Evolutionary conservation across 164 flowering plant genomes (phyloP).

Genomic region (Warburgia ugandensis): DNA sequence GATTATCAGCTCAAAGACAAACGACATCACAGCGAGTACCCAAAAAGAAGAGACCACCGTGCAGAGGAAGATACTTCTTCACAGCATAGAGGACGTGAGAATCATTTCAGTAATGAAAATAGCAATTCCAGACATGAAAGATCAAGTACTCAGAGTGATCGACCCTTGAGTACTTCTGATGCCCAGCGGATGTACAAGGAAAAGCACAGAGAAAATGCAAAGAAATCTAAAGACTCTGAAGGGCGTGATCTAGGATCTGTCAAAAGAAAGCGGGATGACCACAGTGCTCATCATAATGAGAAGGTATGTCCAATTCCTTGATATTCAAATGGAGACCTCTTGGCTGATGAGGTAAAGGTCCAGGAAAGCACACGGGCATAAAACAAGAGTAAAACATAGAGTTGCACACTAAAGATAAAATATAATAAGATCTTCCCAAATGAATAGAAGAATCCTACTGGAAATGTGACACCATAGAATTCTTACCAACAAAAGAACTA

Average conservation of each 20-base stretch:
- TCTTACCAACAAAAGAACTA: too few relatives aligned
- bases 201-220: conserved; percentile 39
- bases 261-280: conserved; percentile 56
- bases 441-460: neutral
- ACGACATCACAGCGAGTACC: conserved; percentile 44
- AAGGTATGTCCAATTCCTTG: too few relatives aligned
- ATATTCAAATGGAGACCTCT: too few relatives aligned
- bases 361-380: too few relatives aligned
- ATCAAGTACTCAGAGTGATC: conserved; percentile 44
- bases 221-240: conserved; percentile 52
- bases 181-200: conserved; percentile 42
- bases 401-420: too few relatives aligned
- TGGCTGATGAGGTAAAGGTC: too few relatives aligned
- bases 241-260: conserved; percentile 31
- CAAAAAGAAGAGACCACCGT: conserved; percentile 56
- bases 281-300: conserved; percentile 35
- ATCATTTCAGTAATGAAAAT: conserved; percentile 44
- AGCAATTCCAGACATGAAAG: conserved; percentile 63
- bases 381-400: too few relatives aligned
- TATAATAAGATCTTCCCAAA: neutral
- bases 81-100: conserved; percentile 65
- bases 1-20: conserved; percentile 50
- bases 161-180: too few relatives aligned
- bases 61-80: conserved; percentile 42
- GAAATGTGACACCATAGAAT: neutral